These are phyloP conservation scores for Aureobasidium zeae DNA, from an alignment of 2,329 filamentous ascomycete species.

Conservation along the genomic window DNA sequence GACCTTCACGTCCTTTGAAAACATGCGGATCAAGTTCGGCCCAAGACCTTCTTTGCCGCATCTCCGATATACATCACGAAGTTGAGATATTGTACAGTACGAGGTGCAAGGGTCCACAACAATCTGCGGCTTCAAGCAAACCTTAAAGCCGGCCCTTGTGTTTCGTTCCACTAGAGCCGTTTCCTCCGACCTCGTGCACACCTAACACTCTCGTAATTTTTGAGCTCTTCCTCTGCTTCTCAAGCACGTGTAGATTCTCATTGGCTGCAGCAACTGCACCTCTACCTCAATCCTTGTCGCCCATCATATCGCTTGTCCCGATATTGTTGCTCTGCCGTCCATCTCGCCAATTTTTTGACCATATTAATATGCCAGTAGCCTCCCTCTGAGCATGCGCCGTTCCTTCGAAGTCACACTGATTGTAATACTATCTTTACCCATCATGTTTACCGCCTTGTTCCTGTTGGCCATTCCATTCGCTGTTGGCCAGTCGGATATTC, in stretches of 20 bases:
- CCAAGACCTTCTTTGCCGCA: no score
- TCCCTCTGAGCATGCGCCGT: conserved; percentile 1
- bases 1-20: no score
- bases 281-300: no score
- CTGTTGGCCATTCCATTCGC: conserved; percentile 12
- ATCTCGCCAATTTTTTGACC: background rate
- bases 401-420: background rate
- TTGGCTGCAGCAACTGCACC: conserved; percentile 7
- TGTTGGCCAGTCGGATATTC: conserved; percentile 27
- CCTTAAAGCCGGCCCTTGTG: background rate
- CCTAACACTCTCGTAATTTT: background rate
- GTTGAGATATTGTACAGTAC: no score
- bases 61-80: no score
- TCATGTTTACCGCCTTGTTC: conserved; percentile 5
- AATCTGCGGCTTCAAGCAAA: no score
- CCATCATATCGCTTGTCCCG: no score
- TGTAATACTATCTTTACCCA: background rate
- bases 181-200: conserved; percentile 4
- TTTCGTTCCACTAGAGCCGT: conserved; percentile 9
- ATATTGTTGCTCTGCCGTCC: no score
- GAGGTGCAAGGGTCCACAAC: no score
- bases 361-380: conserved; percentile 1
- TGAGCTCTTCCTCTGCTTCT: background rate
- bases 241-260: conserved; percentile 12
- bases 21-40: no score